phyloP scores from a whole-genome alignment of 345 rosid genomes.

The Aquilaria yunnanensis region DNA sequence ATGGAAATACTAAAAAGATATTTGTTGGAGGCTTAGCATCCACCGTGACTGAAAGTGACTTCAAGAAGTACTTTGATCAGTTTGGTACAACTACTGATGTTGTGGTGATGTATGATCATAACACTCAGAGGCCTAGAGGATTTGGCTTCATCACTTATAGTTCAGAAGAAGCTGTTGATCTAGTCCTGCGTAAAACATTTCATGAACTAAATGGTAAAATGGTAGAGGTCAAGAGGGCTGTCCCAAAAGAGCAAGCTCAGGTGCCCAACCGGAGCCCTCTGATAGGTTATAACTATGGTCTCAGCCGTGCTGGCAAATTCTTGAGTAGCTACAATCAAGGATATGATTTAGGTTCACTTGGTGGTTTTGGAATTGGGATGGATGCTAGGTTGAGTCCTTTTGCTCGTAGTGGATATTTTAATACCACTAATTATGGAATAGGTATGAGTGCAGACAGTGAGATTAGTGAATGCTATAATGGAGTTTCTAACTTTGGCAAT shows the following conservation, averaged over 20 bases:
- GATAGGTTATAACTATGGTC: slow-evolving; percentile 57
- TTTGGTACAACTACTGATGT: slow-evolving; percentile 83
- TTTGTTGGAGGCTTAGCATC: slow-evolving; percentile 93
- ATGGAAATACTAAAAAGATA: slow-evolving; percentile 67
- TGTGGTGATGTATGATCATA: slow-evolving; percentile 98
- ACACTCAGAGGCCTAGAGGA: slow-evolving; percentile 96
- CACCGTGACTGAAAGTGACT: slow-evolving; percentile 60
- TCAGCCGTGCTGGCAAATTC: slow-evolving; percentile 56
- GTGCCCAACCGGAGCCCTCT: slow-evolving; percentile 66
- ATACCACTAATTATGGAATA: slow-evolving; percentile 55
- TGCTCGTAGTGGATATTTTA: slow-evolving; percentile 47
- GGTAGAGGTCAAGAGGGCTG: slow-evolving; percentile 99
- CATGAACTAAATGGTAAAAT: slow-evolving; percentile 96
- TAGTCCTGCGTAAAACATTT: slow-evolving; percentile 80
- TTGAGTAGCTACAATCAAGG: slow-evolving; percentile 69
- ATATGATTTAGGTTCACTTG: slow-evolving; percentile 45
- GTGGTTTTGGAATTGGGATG: slow-evolving; percentile 54
- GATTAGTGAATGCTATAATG: slow-evolving; percentile 54
- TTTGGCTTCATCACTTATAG: slow-evolving; percentile 97
- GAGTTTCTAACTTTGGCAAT: slow-evolving; percentile 49
- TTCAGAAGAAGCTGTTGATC: slow-evolving; percentile 86
- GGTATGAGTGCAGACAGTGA: slow-evolving; percentile 67
- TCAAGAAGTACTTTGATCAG: slow-evolving; percentile 81
- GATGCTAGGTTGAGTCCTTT: slow-evolving; percentile 81
- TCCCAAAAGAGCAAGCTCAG: slow-evolving; percentile 80